A percentile compares a stretch with the other conserved stretches of the same genome.
These are phyloP conservation scores for Salix exigua DNA, from an alignment of 345 rosid species.

Conservation along the genomic window DNA sequence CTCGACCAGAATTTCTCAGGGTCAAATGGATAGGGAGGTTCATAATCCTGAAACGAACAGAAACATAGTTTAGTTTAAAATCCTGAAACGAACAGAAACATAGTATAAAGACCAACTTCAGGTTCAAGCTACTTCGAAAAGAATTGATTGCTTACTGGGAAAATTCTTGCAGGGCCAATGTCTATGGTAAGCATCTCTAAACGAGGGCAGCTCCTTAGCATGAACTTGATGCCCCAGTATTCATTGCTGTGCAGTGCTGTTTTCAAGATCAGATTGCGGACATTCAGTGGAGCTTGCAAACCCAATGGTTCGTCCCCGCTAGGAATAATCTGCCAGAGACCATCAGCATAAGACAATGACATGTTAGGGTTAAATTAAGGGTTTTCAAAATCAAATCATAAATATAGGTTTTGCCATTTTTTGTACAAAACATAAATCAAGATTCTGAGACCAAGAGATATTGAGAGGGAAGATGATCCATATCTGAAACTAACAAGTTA, in stretches of 20 bases:
- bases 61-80: background rate
- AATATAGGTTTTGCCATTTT: no score
- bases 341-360: background rate
- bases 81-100: background rate
- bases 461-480: no score
- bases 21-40: background rate
- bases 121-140: background rate
- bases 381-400: background rate
- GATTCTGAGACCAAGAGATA: background rate
- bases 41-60: background rate
- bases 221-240: conserved; percentile 36
- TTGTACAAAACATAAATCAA: no score
- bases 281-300: conserved; percentile 10
- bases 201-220: conserved; percentile 31
- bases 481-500: background rate
- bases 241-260: conserved; percentile 27
- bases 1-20: background rate
- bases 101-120: background rate
- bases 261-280: conserved; percentile 34
- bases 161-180: conserved; percentile 10
- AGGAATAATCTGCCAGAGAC: conserved; percentile 26
- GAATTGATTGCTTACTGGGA: conserved; percentile 23
- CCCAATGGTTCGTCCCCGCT: conserved; percentile 17
- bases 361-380: background rate
- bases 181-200: conserved; percentile 39